Evolutionary conservation across 768 basidiomycete genomes (phyloP).

Genomic region (Kockovaella imperatae): DNA sequence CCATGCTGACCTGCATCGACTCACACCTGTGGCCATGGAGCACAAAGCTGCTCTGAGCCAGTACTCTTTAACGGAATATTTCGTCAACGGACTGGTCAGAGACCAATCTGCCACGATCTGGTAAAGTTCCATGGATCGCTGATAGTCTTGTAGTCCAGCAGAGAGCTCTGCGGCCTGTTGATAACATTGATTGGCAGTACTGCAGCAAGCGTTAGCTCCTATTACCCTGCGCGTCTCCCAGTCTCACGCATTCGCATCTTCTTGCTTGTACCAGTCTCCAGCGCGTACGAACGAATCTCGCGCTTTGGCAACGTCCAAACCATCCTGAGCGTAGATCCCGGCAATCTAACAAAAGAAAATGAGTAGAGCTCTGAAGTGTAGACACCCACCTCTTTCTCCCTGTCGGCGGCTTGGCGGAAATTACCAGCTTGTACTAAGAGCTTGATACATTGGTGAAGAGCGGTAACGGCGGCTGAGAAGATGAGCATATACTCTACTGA

Average conservation of each 20-base stretch:
- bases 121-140: conserved; percentile 76
- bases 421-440: conserved; percentile 76
- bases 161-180: conserved; percentile 95
- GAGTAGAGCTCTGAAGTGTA: not conserved
- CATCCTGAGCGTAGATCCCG: conserved; percentile 77
- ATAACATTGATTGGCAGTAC: conserved; percentile 89
- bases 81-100: conserved; percentile 73
- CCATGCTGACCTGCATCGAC: conserved; percentile 32
- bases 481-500: not conserved
- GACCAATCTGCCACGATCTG: conserved; percentile 83
- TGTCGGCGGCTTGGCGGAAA: conserved; percentile 94
- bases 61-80: conserved; percentile 97
- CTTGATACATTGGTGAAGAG: conserved; percentile 72
- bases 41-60: conserved; percentile 84
- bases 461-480: conserved; percentile 72
- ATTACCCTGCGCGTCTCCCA: not conserved
- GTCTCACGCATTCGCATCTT: conserved; percentile 88
- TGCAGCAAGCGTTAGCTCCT: conserved; percentile 38
- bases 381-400: conserved; percentile 59
- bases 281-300: conserved; percentile 87
- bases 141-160: conserved; percentile 78
- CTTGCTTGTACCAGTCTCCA: conserved; percentile 95
- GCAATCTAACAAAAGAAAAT: conserved; percentile 58
- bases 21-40: conserved; percentile 74
- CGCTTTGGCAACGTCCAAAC: conserved; percentile 58